Percentiles rank a stretch among this genome's conserved stretches.
phyloP scores from a whole-genome alignment of 495 filamentous ascomycete genomes.

The Tuber aestivum region DNA sequence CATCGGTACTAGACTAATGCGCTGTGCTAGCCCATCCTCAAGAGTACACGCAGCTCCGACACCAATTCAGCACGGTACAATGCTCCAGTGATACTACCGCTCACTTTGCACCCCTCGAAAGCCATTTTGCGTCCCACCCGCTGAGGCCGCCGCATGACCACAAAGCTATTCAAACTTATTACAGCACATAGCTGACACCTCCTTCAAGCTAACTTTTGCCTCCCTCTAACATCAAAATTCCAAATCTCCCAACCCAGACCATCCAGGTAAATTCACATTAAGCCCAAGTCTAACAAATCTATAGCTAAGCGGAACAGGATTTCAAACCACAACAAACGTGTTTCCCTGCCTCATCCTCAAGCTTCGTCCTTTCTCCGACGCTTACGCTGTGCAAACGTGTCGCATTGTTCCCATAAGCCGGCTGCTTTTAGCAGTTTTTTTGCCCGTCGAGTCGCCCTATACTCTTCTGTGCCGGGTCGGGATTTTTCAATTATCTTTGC shows the following conservation, averaged over 20 bases:
- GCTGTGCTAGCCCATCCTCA: too few relatives aligned
- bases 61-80: too few relatives aligned
- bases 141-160: too few relatives aligned
- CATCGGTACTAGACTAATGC: too few relatives aligned
- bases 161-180: neutral
- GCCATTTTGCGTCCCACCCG: too few relatives aligned
- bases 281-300: neutral
- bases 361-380: neutral
- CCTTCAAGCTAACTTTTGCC: neutral
- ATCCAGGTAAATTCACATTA: neutral
- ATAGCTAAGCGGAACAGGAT: neutral
- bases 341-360: neutral
- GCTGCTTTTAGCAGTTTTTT: neutral
- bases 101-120: too few relatives aligned
- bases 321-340: too few relatives aligned
- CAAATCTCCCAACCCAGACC: neutral
- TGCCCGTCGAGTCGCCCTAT: neutral
- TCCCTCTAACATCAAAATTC: neutral
- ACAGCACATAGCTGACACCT: neutral
- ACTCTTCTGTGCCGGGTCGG: neutral
- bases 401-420: neutral
- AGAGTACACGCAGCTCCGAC: too few relatives aligned
- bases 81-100: too few relatives aligned
- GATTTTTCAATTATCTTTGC: neutral
- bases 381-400: neutral